Evolutionary conservation across 1,284 basidiomycete species (phyloP).

Genomic region (Taiwanofungus camphoratus): DNA sequence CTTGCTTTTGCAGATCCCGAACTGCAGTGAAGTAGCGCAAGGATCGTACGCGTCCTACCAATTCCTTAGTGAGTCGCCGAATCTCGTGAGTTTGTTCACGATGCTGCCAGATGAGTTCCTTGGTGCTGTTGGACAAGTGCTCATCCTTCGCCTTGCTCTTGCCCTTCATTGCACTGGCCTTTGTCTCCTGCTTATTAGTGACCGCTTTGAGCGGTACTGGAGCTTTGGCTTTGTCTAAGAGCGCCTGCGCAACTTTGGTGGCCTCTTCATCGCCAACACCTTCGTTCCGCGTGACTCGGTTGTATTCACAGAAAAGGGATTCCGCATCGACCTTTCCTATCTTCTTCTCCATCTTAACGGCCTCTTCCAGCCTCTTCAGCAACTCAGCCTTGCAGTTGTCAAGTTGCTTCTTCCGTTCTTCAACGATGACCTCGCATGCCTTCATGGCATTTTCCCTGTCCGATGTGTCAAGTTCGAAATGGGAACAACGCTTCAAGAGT

Average conservation of each 20-base stretch:
- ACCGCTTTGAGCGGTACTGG: conserved; percentile 26
- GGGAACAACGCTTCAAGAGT: conserved; percentile 87
- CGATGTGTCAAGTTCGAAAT: conserved; percentile 82
- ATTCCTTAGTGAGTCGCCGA: conserved; percentile 78
- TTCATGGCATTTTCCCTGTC: conserved; percentile 76
- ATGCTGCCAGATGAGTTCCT: conserved; percentile 73
- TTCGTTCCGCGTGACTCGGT: conserved; percentile 59
- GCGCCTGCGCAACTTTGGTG: conserved; percentile 48
- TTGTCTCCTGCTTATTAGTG: conserved; percentile 25
- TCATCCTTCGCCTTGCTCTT: conserved; percentile 55
- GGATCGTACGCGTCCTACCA: conserved; percentile 83
- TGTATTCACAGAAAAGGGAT: conserved; percentile 74
- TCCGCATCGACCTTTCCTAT: conserved; percentile 62
- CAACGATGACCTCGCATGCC: conserved; percentile 87
- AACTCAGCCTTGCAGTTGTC: conserved; percentile 77
- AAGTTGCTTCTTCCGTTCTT: conserved; percentile 75
- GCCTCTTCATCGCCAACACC: conserved; percentile 77
- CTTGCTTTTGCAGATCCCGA: conserved; percentile 79
- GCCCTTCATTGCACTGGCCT: conserved; percentile 33
- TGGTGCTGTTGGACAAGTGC: conserved; percentile 45
- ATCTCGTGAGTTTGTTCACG: conserved; percentile 85
- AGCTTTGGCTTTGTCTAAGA: conserved; percentile 64
- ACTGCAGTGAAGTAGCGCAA: conserved; percentile 88
- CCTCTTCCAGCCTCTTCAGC: conserved; percentile 56
- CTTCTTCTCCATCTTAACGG: conserved; percentile 60